These are phyloP conservation scores for Saksenaea vasiformis DNA, from an alignment of 371 early-diverging fungal species.

Conservation along the genomic window DNA sequence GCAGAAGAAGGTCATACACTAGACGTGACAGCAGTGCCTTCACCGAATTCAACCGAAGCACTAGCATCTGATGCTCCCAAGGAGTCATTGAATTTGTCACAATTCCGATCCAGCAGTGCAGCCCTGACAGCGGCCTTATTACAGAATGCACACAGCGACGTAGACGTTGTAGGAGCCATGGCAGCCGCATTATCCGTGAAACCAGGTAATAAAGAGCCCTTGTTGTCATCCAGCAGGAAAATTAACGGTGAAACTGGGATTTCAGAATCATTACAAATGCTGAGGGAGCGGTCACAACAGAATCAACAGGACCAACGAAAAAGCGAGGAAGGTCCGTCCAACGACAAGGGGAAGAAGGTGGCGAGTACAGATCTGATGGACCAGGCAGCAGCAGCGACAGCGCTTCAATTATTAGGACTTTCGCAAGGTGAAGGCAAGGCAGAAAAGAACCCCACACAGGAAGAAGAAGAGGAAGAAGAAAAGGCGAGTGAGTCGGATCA, in stretches of 20 bases:
- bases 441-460: not conserved
- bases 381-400: constrained; percentile 30
- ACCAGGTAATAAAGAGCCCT: constrained; percentile 23
- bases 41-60: constrained; percentile 8
- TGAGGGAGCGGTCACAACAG: constrained; percentile 5
- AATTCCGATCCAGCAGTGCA: constrained; percentile 15
- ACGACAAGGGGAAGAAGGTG: constrained; percentile 17
- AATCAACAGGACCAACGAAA: constrained; percentile 10
- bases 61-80: not conserved
- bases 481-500: not conserved
- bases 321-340: not conserved
- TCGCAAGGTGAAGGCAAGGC: constrained; percentile 10
- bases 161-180: constrained; percentile 37
- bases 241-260: not conserved
- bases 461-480: not conserved
- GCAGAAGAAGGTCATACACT: constrained; percentile 21
- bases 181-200: constrained; percentile 41
- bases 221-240: not conserved
- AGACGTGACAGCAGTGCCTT: constrained; percentile 20
- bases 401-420: constrained; percentile 27
- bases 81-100: not conserved
- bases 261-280: not conserved
- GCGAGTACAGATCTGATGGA: constrained; percentile 23
- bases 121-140: constrained; percentile 32
- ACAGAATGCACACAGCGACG: constrained; percentile 20